These are phyloP conservation scores for Candida sanyiensis DNA, from an alignment of 805 yeast genomes.

Conservation along the genomic window DNA sequence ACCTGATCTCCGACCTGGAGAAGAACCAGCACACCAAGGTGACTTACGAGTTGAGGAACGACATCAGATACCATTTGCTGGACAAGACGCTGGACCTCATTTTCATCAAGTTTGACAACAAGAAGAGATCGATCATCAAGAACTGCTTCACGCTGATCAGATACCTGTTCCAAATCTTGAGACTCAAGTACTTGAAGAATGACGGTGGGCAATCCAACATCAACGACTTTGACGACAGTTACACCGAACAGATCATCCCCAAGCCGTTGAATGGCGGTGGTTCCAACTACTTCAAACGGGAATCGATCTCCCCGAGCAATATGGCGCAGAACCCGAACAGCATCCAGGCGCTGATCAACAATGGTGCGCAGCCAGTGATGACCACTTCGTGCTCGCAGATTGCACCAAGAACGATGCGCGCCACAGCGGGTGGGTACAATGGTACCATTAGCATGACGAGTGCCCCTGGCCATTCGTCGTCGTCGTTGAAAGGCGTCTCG, in stretches of 20 bases:
- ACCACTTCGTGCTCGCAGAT: slow-evolving; percentile 29
- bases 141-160: slow-evolving; percentile 30
- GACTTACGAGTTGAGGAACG: slow-evolving; percentile 29
- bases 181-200: slow-evolving; percentile 26
- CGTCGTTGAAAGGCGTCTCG: slow-evolving; percentile 18
- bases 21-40: slow-evolving; percentile 26
- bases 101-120: slow-evolving; percentile 29
- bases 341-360: slow-evolving; percentile 6
- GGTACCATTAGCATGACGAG: slow-evolving; percentile 18
- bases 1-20: slow-evolving; percentile 45
- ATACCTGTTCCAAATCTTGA: slow-evolving; percentile 28
- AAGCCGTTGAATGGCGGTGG: slow-evolving; percentile 20
- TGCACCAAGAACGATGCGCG: slow-evolving; percentile 29
- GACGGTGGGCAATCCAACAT: slow-evolving; percentile 13
- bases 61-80: slow-evolving; percentile 27
- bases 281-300: slow-evolving; percentile 14
- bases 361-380: slow-evolving; percentile 7
- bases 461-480: slow-evolving; percentile 12
- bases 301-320: slow-evolving; percentile 6
- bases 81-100: slow-evolving; percentile 29
- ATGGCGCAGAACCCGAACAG: slow-evolving; percentile 5
- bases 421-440: slow-evolving; percentile 20
- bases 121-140: slow-evolving; percentile 29
- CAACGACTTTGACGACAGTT: slow-evolving; percentile 21
- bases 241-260: slow-evolving; percentile 26